phyloP scores from a whole-genome alignment of 805 yeast species.

The Priceomyces haplophilus region DNA sequence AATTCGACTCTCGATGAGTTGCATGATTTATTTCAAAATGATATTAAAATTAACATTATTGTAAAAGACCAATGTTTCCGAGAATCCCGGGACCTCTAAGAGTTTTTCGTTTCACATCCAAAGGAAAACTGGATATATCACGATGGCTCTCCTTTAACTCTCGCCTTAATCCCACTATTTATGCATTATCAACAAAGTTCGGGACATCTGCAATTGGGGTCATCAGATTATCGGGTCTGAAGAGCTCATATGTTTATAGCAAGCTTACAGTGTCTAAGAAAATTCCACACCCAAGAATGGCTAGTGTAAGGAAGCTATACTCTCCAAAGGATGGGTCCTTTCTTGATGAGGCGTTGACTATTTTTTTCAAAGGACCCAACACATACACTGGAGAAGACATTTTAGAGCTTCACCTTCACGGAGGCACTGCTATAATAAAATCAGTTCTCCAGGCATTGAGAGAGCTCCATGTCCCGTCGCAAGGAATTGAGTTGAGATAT shows the following conservation, averaged over 20 bases:
- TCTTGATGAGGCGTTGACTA: constrained; percentile 73
- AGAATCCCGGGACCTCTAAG: not conserved
- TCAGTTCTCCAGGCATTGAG: constrained; percentile 65
- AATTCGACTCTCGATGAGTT: not conserved
- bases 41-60: not conserved
- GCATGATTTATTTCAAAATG: not conserved
- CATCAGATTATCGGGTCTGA: constrained; percentile 76
- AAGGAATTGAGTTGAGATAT: constrained; percentile 52
- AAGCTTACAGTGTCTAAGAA: constrained; percentile 41
- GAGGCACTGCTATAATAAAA: constrained; percentile 81
- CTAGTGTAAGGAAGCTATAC: constrained; percentile 59
- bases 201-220: constrained; percentile 86
- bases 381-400: constrained; percentile 93
- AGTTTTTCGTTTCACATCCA: not conserved
- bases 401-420: constrained; percentile 88
- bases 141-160: not conserved
- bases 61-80: not conserved
- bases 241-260: constrained; percentile 44
- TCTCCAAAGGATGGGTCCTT: constrained; percentile 37
- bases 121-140: not conserved
- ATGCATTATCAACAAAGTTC: constrained; percentile 83
- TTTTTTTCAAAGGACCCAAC: constrained; percentile 67
- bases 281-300: constrained; percentile 48
- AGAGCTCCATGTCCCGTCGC: constrained; percentile 44
- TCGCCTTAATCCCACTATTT: constrained; percentile 62